Percentiles rank a stretch among this genome's conserved stretches.
phyloP scores from a whole-genome alignment of 345 rosid species.

The Hirschfeldia incana region DNA sequence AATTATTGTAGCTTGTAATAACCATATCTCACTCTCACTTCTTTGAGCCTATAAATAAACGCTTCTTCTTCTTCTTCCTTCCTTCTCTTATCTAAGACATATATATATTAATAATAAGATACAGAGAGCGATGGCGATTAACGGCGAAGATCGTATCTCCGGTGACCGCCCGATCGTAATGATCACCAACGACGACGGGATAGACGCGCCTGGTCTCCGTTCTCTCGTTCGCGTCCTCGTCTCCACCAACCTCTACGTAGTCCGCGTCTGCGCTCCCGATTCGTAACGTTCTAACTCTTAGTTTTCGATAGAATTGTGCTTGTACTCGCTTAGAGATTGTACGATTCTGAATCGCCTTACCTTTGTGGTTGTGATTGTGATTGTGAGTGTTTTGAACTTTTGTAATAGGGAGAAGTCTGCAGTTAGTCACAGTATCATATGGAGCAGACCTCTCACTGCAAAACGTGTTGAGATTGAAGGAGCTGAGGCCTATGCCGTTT shows the following conservation, averaged over 20 bases:
- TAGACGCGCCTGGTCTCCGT: slow-evolving; percentile 81
- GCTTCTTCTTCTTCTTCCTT: not conserved
- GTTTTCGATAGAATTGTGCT: no score
- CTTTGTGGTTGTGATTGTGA: not conserved
- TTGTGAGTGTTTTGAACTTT: not conserved
- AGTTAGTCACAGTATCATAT: slow-evolving; percentile 76
- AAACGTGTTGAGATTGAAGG: slow-evolving; percentile 62
- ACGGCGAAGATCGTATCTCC: slow-evolving; percentile 13
- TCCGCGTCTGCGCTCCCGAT: slow-evolving; percentile 90
- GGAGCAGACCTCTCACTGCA: slow-evolving; percentile 70
- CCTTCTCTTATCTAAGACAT: not conserved
- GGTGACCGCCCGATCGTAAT: slow-evolving; percentile 50
- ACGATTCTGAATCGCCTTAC: not conserved
- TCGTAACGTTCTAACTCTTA: no score
- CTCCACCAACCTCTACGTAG: slow-evolving; percentile 58
- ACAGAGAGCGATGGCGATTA: slow-evolving; percentile 35
- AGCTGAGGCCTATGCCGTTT: slow-evolving; percentile 71
- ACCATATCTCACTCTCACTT: not conserved
- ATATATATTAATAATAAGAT: not conserved
- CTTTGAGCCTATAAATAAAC: not conserved
- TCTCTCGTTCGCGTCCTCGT: slow-evolving; percentile 70
- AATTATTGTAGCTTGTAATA: not conserved
- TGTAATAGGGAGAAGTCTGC: slow-evolving; percentile 70
- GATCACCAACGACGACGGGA: slow-evolving; percentile 96
- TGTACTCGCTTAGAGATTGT: not conserved